phyloP scores from a whole-genome alignment of 495 filamentous ascomycete species.

The Podospora tetraspora region DNA sequence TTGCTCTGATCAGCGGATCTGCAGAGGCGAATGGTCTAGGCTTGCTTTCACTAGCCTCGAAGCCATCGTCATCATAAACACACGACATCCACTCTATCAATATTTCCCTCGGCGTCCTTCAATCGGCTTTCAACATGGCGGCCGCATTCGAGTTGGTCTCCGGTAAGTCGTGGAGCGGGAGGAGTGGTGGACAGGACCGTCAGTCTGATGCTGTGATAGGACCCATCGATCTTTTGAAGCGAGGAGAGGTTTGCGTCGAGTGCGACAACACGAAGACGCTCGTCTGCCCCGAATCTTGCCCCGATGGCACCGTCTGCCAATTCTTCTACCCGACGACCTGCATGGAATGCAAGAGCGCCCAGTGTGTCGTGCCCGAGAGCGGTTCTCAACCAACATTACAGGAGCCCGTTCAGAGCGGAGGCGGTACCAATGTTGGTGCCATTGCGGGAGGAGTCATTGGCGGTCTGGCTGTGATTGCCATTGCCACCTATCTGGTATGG shows the following conservation, averaged over 20 bases:
- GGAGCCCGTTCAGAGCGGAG: constrained; percentile 18
- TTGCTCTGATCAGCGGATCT: constrained; percentile 21
- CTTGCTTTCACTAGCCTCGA: not conserved
- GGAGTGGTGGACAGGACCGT: not conserved
- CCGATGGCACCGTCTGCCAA: constrained; percentile 28
- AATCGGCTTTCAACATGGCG: constrained; percentile 15
- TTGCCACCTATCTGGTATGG: constrained; percentile 76
- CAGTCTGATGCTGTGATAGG: not conserved
- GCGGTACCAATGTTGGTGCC: constrained; percentile 63
- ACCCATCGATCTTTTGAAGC: constrained; percentile 16
- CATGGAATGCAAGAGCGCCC: constrained; percentile 6
- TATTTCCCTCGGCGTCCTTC: not conserved
- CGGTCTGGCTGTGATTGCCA: constrained; percentile 60
- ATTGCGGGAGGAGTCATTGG: constrained; percentile 84
- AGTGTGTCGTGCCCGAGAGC: constrained; percentile 31
- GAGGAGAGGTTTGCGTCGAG: constrained; percentile 18
- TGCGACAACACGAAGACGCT: constrained; percentile 24
- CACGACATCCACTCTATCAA: not conserved
- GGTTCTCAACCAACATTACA: constrained; percentile 12
- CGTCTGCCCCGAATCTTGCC: constrained; percentile 23
- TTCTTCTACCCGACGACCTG: constrained; percentile 34
- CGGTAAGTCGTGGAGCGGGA: constrained; percentile 8
- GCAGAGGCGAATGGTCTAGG: constrained; percentile 16
- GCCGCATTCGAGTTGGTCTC: constrained; percentile 3
- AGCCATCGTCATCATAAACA: not conserved